phyloP scores from a whole-genome alignment of 1,139 yeast genomes.

The Hyphopichia pseudoburtonii region DNA sequence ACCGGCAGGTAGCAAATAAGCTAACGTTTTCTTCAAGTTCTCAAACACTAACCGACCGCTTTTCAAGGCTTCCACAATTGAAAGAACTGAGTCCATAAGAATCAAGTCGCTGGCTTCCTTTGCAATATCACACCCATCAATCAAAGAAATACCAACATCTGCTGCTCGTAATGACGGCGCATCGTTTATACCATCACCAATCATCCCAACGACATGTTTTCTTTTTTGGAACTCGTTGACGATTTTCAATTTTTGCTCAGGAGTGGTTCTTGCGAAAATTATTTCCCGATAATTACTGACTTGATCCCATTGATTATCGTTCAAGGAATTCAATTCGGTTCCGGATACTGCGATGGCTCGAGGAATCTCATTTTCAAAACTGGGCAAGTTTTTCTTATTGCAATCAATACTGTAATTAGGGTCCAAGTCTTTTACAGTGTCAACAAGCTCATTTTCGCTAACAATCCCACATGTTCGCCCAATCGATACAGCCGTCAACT shows the following conservation, averaged over 20 bases:
- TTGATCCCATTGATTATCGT: constrained; percentile 45
- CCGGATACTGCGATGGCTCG: constrained; percentile 40
- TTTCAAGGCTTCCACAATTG: constrained; percentile 48
- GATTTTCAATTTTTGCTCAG: constrained; percentile 51
- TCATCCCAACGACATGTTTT: constrained; percentile 48
- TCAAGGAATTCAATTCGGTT: constrained; percentile 31
- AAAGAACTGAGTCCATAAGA: constrained; percentile 40
- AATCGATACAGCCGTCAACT: constrained; percentile 52
- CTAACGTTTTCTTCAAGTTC: constrained; percentile 49
- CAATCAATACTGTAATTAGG: constrained; percentile 7
- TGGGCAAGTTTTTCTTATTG: neutral
- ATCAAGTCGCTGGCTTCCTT: constrained; percentile 57
- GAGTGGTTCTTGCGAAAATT: constrained; percentile 55
- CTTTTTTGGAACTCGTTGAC: constrained; percentile 49
- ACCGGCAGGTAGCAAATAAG: constrained; percentile 56
- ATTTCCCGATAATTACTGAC: constrained; percentile 39
- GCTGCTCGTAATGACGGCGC: constrained; percentile 54
- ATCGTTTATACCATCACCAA: constrained; percentile 57
- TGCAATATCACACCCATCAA: constrained; percentile 56
- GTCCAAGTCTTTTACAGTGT: constrained; percentile 21
- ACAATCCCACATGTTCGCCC: constrained; percentile 49
- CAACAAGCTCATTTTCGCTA: constrained; percentile 23
- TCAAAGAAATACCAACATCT: constrained; percentile 53
- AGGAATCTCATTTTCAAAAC: constrained; percentile 12
- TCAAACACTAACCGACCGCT: constrained; percentile 54